Conservation (phyloP, 2,329 filamentous ascomycete species). For the Didymella keratinophila region DNA sequence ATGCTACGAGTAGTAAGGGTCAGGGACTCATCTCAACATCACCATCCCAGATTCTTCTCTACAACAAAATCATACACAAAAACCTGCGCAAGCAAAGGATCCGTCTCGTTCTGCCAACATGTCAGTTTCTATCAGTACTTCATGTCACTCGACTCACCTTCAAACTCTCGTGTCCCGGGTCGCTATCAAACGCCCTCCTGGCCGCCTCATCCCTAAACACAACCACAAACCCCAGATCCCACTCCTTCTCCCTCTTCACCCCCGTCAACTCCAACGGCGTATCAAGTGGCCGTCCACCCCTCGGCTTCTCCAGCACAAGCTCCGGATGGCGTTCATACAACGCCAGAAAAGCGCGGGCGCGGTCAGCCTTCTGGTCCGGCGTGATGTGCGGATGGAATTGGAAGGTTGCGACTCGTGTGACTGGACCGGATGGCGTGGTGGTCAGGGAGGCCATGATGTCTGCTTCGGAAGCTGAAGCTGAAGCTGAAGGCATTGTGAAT, state of each 20-base stretch:
- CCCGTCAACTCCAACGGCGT: conserved; percentile 33
- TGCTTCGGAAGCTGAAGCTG: not conserved
- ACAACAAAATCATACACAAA: conserved; percentile 42
- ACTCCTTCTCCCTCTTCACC: conserved; percentile 32
- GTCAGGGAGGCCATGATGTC: not conserved
- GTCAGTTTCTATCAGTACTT: no score
- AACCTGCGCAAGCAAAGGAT: conserved; percentile 35
- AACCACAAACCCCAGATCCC: conserved; percentile 40
- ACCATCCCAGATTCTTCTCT: conserved; percentile 38
- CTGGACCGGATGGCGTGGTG: conserved; percentile 3
- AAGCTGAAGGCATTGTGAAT: not conserved
- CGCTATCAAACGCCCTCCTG: conserved; percentile 32
- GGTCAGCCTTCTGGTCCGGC: conserved; percentile 30
- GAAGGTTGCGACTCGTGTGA: conserved; percentile 38
- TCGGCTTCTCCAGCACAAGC: conserved; percentile 25
- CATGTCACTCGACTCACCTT: conserved; percentile 33
- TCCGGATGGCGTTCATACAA: conserved; percentile 33
- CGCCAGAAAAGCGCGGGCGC: conserved; percentile 33
- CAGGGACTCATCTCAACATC: not conserved
- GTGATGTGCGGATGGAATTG: conserved; percentile 29
- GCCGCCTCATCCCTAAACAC: conserved; percentile 35
- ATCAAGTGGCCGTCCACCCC: conserved; percentile 32
- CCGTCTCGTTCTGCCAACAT: conserved; percentile 32
- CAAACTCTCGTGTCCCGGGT: conserved; percentile 34
- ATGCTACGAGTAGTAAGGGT: no score